phyloP scores from a whole-genome alignment of 1,139 yeast species.

The Suhomyces taliae region DNA sequence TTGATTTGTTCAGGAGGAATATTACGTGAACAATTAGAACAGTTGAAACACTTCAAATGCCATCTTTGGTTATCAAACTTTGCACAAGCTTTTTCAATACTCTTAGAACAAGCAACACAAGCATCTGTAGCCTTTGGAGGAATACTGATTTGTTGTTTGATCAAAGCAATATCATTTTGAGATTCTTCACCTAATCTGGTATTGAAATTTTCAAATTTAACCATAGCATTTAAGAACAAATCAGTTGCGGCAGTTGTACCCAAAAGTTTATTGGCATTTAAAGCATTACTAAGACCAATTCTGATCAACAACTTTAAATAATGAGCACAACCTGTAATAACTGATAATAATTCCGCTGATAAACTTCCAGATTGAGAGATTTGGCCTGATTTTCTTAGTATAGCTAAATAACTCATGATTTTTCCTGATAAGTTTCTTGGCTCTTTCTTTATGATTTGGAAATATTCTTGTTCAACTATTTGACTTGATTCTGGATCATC shows the following conservation, averaged over 20 bases:
- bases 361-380: slow-evolving; percentile 58
- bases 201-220: slow-evolving; percentile 43
- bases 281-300: slow-evolving; percentile 73
- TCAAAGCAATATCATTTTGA: slow-evolving; percentile 34
- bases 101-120: slow-evolving; percentile 67
- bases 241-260: slow-evolving; percentile 65
- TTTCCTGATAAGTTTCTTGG: slow-evolving; percentile 88
- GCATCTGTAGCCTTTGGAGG: slow-evolving; percentile 74
- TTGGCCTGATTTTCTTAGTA: slow-evolving; percentile 58
- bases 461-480: slow-evolving; percentile 16
- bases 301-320: slow-evolving; percentile 83
- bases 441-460: slow-evolving; percentile 56
- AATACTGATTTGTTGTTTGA: slow-evolving; percentile 42
- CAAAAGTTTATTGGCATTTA: slow-evolving; percentile 61
- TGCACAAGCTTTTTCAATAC: slow-evolving; percentile 81
- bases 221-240: slow-evolving; percentile 55
- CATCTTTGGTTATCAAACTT: slow-evolving; percentile 66
- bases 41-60: slow-evolving; percentile 75
- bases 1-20: slow-evolving; percentile 37
- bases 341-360: slow-evolving; percentile 60
- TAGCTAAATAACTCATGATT: slow-evolving; percentile 72
- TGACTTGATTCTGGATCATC: slow-evolving; percentile 13
- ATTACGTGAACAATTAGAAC: slow-evolving; percentile 51
- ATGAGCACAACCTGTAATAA: slow-evolving; percentile 92
- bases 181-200: slow-evolving; percentile 11